Evolutionary conservation across 768 basidiomycete genomes (phyloP), one percentile per base, ranked within the genome.

Genomic region (Dacryopinax primogenitus): DNA sequence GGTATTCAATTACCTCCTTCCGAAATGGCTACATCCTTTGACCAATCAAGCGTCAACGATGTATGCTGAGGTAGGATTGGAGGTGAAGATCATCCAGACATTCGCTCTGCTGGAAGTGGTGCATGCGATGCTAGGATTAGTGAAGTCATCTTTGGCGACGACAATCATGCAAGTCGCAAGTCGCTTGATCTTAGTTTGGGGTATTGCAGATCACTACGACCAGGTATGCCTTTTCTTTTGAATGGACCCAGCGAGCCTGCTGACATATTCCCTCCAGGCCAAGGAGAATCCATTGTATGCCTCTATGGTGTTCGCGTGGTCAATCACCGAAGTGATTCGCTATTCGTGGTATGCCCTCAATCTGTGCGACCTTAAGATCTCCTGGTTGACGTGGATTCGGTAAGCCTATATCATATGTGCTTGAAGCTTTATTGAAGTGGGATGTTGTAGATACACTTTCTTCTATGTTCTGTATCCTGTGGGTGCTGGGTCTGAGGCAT

Each of bases 401-500:
- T 35, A 35, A 23, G 62, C 44, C 28, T 16, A 37, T 63, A 23
- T 36, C 33, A 32, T 34, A 62, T 37, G 66, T 63, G 23, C 18
- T 33, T 13, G 3, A 28, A 45, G 34, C 30, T 7, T 26, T 28
- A 9, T 18, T 58, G 26, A 58, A 15, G 26, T 21, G 36, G 41
- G 16, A 18, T 7, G 7, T 3, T 62, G 45, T 35, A 91, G 95
- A 64, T 99, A 98, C 80, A 89, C 92, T 21, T 83, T 91, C 7
- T 99, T 98, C 76, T 95, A 88, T 75, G 67, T 92, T 58, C 82
- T 97, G n/a, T 98, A 99, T 77, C 93, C 91, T 3, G 73, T 92
- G 26, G 96, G 96, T 47, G 95, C 96, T 0, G 82, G 83, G 4
- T 92, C 90, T 26, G 96, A 99, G 75, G 93, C 92, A 0, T 83